Base-by-base conservation (phyloP, 192 early-diverging fungal genomes). In the Jimgerdemannia flammicorona region DNA sequence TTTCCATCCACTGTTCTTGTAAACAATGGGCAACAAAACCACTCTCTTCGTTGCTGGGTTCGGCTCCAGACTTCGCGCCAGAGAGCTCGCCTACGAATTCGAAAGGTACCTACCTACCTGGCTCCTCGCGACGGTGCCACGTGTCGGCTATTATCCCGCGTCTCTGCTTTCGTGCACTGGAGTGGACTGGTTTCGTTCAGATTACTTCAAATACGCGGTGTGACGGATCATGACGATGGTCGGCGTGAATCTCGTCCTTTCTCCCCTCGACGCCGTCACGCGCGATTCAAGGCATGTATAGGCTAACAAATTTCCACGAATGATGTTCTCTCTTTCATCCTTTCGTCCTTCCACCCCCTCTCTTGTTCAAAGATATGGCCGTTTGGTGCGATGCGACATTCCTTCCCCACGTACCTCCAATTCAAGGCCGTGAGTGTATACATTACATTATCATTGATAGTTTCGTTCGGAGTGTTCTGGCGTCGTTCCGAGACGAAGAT, bases 61-160 rank as follows among this genome's bases (percentile, higher is more conserved):
- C 80, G 79, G 86, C 49, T 79, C 86, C 54, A 85, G 88, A 67
- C 92, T 91, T 43, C 91, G 97, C 70, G 97, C 97, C 40, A 92
- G 91, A 84, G 95, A 98, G 75, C 89, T 98, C 39, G 97, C 95
- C 18, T 94, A 95, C 78, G 97, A 96, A 66, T 98, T 98, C 83
- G 97, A 98, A 82, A 88, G 95, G 95, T 96, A 89, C 69, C 73
- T 42, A 43, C 17, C 29, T 40, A 29, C 29, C 14, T 67, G 2
- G 64, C 14, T 7, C 6, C 69, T 73, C 19, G 11, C 65, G 19
- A 20, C 66, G 70, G 69, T 44, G 72, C 49, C 49, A 59, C 49
- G 49, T 11, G 49, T 54, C 49, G 49, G 4, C 11, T 54, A 11
- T 54, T 54, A 4, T 54, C 14, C 49, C 14, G 49, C 49, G 8